phyloP scores from a whole-genome alignment of 495 filamentous ascomycete species.

The Physcia stellaris region DNA sequence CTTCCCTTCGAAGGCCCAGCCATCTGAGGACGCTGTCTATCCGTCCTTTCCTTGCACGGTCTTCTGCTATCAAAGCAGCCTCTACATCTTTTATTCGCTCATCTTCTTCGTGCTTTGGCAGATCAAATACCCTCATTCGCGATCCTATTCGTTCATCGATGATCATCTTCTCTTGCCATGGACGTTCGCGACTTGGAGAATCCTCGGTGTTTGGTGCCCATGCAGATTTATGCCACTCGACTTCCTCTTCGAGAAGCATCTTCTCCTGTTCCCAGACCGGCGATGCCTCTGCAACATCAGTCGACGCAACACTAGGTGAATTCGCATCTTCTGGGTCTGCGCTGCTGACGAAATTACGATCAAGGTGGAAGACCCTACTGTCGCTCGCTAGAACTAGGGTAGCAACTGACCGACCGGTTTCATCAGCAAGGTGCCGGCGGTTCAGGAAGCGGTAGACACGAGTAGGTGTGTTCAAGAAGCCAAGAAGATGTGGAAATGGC shows the following conservation, averaged over 20 bases:
- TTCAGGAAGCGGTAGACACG: conserved; percentile 82
- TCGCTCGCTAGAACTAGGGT: conserved; percentile 60
- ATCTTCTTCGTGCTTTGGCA: conserved; percentile 18
- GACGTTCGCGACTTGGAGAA: conserved; percentile 32
- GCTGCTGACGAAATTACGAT: conserved; percentile 22
- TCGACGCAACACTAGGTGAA: conserved; percentile 12
- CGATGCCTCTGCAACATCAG: conserved; percentile 11
- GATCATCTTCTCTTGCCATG: conserved; percentile 65
- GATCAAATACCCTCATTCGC: conserved; percentile 69
- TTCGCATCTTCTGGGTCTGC: conserved; percentile 12
- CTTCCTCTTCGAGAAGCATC: conserved; percentile 65
- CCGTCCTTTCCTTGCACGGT: too few relatives aligned
- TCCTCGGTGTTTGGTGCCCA: conserved; percentile 13
- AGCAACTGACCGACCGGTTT: conserved; percentile 78
- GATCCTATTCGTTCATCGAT: conserved; percentile 63
- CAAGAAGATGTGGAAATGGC: conserved; percentile 77
- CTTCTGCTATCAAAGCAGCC: too few relatives aligned
- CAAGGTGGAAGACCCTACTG: too few relatives aligned
- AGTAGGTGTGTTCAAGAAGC: conserved; percentile 81
- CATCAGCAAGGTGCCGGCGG: conserved; percentile 71
- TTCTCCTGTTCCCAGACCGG: conserved; percentile 48
- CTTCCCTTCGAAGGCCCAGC: too few relatives aligned
- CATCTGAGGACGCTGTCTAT: too few relatives aligned
- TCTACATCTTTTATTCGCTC: too few relatives aligned
- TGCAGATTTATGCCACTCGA: conserved; percentile 73